A percentile compares a stretch with the other conserved stretches of the same genome.
Evolutionary conservation across 192 early-diverging fungal genomes (phyloP).

Genomic region (Dissophora ornata): DNA sequence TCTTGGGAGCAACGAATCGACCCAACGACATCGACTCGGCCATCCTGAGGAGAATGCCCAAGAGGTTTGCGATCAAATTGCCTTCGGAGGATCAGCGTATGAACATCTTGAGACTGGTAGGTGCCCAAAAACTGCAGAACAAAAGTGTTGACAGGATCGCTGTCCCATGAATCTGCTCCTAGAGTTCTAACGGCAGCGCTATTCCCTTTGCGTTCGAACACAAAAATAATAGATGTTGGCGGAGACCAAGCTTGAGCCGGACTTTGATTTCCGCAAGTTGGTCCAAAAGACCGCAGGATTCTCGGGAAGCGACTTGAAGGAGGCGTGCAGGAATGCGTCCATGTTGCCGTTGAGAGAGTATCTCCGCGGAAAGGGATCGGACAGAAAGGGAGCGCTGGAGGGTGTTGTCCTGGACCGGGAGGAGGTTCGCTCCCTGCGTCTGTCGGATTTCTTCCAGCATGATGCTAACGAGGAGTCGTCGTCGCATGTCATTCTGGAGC

Average conservation of each 20-base stretch:
- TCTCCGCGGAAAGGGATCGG: slow-evolving; percentile 64
- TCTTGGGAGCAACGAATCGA: slow-evolving; percentile 96
- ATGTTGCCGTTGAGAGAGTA: slow-evolving; percentile 95
- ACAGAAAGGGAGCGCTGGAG: slow-evolving; percentile 37
- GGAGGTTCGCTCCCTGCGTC: slow-evolving; percentile 31
- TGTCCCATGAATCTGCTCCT: no score
- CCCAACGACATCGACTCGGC: slow-evolving; percentile 98
- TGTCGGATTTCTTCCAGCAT: slow-evolving; percentile 52
- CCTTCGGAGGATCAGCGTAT: slow-evolving; percentile 87
- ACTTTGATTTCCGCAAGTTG: slow-evolving; percentile 76
- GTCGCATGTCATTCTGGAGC: slow-evolving; percentile 52
- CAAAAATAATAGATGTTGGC: slow-evolving; percentile 84
- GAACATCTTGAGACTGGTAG: slow-evolving; percentile 81
- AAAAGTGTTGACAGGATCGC: no score
- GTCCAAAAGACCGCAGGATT: slow-evolving; percentile 81
- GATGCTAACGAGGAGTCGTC: slow-evolving; percentile 51
- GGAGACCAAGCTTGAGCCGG: slow-evolving; percentile 71
- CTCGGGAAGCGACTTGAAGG: slow-evolving; percentile 97
- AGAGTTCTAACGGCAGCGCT: no score
- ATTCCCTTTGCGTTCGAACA: no score
- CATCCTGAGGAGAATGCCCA: slow-evolving; percentile 97
- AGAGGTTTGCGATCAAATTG: slow-evolving; percentile 87
- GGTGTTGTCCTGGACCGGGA: slow-evolving; percentile 38
- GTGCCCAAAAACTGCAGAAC: slow-evolving; percentile 15
- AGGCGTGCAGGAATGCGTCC: slow-evolving; percentile 94